Evolutionary conservation across 257 asterid genomes (phyloP), one percentile per base, ranked within the genome.

Genomic region (Fraxinus cuspidata): DNA sequence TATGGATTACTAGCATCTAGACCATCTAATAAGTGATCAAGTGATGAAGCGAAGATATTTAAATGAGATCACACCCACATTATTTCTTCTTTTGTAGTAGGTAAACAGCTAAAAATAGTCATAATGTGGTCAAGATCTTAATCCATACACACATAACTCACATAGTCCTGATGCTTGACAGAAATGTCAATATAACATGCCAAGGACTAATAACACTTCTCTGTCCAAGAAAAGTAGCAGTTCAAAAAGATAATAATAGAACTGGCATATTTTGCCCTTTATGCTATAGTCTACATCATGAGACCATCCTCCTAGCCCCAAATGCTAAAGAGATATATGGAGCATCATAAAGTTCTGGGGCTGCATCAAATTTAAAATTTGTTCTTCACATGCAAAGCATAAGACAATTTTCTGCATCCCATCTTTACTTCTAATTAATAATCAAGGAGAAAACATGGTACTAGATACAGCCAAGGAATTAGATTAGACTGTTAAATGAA

Each of bases 1-100:
- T 21, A 78, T 72, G 10, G n/a, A 79, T 58, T 34, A 47, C 38
- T 21, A 25, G 19, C 67, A 65, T 69, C 75, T 69, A 73, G 58
- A 73, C 27, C 35, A 27, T 29, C 31, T 23, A 44, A 44, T 56
- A 56, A 56, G 25, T 56, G 65, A 70, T 72, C 70, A 72, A 34
- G 64, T 32, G 68, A 23, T 70, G 40, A 75, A 70, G 65, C 3
- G 42, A 40, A 19, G 58, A 70, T 37, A 68, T 63, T 58, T 42
- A 73, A 58, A 74, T 70, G 74, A 69, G 60, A 74, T 16, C 38
- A 75, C 73, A 58, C 81, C 76, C 67, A 28, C 32, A 74, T 65
- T 27, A 51, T 71, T 73, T 69, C 31, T 72, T 73, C 72, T 44
- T 51, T 58, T 42, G 78, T 6, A 53, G n/a, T 68, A 67, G 72